Evolutionary conservation across 192 early-diverging fungal genomes (phyloP), one percentile per base, ranked within the genome.

Genomic region (Entophlyctis luteolus): DNA sequence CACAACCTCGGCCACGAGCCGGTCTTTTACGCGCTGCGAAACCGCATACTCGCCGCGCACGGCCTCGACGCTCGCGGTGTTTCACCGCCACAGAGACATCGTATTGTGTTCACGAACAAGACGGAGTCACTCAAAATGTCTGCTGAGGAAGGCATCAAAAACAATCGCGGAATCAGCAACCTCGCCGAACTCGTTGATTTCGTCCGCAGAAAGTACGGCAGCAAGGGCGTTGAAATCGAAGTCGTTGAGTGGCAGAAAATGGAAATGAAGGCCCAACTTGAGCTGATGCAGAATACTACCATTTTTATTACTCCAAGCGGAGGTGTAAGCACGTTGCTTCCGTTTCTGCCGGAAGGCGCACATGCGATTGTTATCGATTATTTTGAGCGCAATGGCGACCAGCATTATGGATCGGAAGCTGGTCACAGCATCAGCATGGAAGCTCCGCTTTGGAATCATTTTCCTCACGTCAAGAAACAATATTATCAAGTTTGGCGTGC

Each of bases 351-450:
- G 6, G 60, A 65, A 20, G 62, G 70, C 3, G 63, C 57, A 12
- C 68, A 75, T 37, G 74, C 70, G 38, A 75, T 75, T 52, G 62
- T 75, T 34, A 27, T 75, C 18, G 74, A 75, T 58, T 75, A 75
- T 35, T 59, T 49, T 53, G 74, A 70, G n/a, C 67, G 53, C 5
- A 56, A 67, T 4, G 74, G 72, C 20, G 55, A 72, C 3, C n/a
- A 25, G 1, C 53, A 55, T 32, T 48, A 63, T 29, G 60, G 60
- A 2, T 62, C 70, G 22, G 23, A 38, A 31, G 29, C 52, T 18
- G 65, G 65, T 0, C 34, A 65, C 37, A 57, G 38, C 16, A 63
- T 71, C 3, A 66, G 54, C 6, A 75, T 75, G 74, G 74, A 75
- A 39, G 63, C 70, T 52, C 69, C 74, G 14, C 58, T 75, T 42